Percentiles rank a stretch among this genome's conserved stretches.
Conservation (phyloP, 108 stramenopile genomes). For the Tribonema minus region DNA sequence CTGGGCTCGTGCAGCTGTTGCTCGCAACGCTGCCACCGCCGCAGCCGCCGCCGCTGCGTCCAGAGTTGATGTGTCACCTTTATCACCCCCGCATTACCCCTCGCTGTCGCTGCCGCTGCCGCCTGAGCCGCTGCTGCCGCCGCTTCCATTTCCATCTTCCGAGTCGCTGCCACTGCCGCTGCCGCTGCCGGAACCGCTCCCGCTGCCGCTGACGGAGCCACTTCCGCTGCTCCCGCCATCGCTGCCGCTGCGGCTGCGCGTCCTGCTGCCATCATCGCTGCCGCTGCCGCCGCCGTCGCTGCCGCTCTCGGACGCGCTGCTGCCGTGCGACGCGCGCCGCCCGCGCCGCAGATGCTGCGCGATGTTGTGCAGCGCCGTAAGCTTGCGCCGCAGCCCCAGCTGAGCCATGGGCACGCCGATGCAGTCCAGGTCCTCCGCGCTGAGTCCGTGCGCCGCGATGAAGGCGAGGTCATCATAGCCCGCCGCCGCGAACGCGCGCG, state of each 20-base stretch:
- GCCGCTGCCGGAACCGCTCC: not conserved
- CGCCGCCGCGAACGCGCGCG: constrained; percentile 4
- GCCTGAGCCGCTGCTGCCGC: too few relatives aligned
- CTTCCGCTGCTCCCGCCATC: not conserved
- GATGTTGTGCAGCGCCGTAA: constrained; percentile 19
- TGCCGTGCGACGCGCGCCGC: not conserved
- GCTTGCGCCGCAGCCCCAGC: constrained; percentile 28
- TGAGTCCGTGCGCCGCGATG: constrained; percentile 24
- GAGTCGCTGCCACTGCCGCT: not conserved
- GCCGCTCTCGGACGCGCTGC: not conserved
- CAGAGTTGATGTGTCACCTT: too few relatives aligned
- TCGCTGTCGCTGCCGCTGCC: too few relatives aligned
- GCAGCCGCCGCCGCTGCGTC: too few relatives aligned
- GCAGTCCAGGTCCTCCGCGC: constrained; percentile 26
- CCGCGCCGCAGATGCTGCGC: not conserved
- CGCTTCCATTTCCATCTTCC: too few relatives aligned
- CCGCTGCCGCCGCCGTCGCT: constrained; percentile 6
- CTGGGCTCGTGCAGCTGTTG: too few relatives aligned
- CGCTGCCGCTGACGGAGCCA: not conserved
- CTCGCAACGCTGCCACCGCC: too few relatives aligned
- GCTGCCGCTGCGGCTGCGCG: not conserved
- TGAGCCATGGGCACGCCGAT: constrained; percentile 21
- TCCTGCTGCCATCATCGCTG: not conserved
- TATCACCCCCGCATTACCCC: too few relatives aligned
- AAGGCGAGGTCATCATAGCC: constrained; percentile 37